Conservation (phyloP, 768 basidiomycete species). For the Termitomyces bulborhizus region DNA sequence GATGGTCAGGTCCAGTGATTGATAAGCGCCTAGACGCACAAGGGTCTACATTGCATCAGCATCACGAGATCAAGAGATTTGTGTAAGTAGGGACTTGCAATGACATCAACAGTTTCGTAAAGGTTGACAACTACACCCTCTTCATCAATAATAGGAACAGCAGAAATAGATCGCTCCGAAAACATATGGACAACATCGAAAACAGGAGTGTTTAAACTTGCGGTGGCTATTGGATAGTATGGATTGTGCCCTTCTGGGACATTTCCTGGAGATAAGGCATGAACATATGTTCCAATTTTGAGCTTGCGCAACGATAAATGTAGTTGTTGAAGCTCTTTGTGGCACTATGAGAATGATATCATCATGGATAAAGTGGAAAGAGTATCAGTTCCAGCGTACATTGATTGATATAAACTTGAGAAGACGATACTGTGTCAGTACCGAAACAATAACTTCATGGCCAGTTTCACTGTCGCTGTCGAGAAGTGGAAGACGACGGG, state of each 20-base stretch:
- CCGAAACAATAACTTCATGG: constrained; percentile 92
- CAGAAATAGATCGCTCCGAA: constrained; percentile 90
- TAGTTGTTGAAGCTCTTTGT: constrained; percentile 75
- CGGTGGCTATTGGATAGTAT: constrained; percentile 88
- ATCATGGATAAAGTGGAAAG: constrained; percentile 3
- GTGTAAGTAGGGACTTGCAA: constrained; percentile 42
- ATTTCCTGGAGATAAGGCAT: constrained; percentile 39
- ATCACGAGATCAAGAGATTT: not conserved
- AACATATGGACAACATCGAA: constrained; percentile 99
- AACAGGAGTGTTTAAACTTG: constrained; percentile 84
- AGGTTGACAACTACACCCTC: constrained; percentile 91
- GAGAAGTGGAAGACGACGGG: constrained; percentile 88
- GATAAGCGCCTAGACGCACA: constrained; percentile 90
- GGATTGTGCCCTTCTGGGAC: constrained; percentile 54
- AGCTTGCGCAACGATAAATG: constrained; percentile 78
- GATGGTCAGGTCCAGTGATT: constrained; percentile 92
- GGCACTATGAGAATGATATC: constrained; percentile 50
- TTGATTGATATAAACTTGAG: constrained; percentile 99
- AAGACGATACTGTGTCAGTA: constrained; percentile 94
- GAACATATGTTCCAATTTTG: constrained; percentile 90
- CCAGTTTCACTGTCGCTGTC: constrained; percentile 92
- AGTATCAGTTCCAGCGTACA: constrained; percentile 38
- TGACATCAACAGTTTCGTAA: constrained; percentile 98
- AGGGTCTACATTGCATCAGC: constrained; percentile 60
- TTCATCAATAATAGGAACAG: constrained; percentile 93